A percentile compares a stretch with the other conserved stretches of the same genome.
These are phyloP conservation scores for Porcisia hertigi DNA, from an alignment of 208 protist genomes.

Conservation along the genomic window DNA sequence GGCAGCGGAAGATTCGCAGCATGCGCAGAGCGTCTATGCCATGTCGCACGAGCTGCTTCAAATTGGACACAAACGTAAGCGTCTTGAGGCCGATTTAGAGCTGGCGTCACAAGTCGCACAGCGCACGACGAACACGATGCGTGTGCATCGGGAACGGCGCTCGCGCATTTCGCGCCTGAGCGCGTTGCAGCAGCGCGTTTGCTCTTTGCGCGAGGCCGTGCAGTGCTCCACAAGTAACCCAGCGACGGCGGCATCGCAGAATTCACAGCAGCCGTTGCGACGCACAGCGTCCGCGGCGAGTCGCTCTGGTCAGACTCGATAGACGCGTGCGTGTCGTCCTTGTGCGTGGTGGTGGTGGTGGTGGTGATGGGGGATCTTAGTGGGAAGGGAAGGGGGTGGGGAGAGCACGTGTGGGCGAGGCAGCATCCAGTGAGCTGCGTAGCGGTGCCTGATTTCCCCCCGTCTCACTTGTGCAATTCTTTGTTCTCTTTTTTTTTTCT, in stretches of 20 bases:
- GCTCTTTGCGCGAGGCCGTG: conserved; percentile 56
- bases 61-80: conserved; percentile 50
- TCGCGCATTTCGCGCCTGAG: conserved; percentile 63
- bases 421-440: neutral
- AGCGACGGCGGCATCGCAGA: conserved; percentile 5
- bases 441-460: neutral
- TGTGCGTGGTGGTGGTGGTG: too few species aligned
- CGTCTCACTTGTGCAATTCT: conserved; percentile 1
- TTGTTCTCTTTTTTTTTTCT: conserved; percentile 1
- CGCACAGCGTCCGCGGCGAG: conserved; percentile 15
- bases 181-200: conserved; percentile 67
- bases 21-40: conserved; percentile 37
- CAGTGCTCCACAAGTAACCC: conserved; percentile 2
- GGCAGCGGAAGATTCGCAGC: conserved; percentile 57
- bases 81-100: conserved; percentile 68
- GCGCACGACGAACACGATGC: conserved; percentile 49
- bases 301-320: conserved; percentile 21
- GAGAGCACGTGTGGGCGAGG: neutral
- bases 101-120: conserved; percentile 68
- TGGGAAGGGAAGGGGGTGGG: neutral
- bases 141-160: conserved; percentile 62
- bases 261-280: conserved; percentile 6
- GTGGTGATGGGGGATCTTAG: neutral
- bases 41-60: conserved; percentile 41
- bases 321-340: neutral